Conservation (phyloP, 345 rosid species). For the Populus ilicifolia region DNA sequence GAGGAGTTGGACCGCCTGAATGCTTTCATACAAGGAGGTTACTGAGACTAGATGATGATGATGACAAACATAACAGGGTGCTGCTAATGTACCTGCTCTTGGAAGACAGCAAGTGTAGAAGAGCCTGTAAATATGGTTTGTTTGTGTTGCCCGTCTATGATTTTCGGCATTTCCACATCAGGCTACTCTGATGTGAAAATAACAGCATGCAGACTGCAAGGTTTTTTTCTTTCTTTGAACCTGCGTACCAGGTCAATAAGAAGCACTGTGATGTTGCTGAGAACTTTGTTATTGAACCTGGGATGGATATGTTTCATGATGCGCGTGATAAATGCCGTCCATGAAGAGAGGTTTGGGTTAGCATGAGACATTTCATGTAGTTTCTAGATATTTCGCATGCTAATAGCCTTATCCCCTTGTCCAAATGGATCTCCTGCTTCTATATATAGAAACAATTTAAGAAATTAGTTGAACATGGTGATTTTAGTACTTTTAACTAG, state of each 20-base stretch:
- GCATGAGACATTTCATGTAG: neutral
- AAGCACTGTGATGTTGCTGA: neutral
- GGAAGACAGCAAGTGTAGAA: conserved; percentile 4
- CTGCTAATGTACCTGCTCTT: neutral
- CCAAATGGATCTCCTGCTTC: neutral
- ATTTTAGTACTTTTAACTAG: too few relatives aligned
- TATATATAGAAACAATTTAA: neutral
- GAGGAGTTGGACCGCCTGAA: conserved; percentile 89
- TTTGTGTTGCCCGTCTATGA: neutral
- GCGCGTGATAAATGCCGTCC: neutral
- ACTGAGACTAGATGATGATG: conserved; percentile 45
- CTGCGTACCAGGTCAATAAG: neutral
- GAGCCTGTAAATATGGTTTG: conserved; percentile 30
- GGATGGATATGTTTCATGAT: neutral
- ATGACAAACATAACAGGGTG: conserved; percentile 15
- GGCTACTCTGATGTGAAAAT: neutral
- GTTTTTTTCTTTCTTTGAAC: neutral
- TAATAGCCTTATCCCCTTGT: too few relatives aligned
- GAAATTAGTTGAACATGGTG: too few relatives aligned
- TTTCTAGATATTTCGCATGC: too few relatives aligned
- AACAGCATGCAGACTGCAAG: neutral
- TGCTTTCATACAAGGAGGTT: conserved; percentile 92
- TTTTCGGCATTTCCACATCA: too few relatives aligned
- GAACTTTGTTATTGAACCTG: neutral
- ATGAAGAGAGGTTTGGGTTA: neutral